A percentile compares a stretch with the other conserved stretches of the same genome.
Conservation (phyloP, 306 rosid genomes). For the Comarum palustre region DNA sequence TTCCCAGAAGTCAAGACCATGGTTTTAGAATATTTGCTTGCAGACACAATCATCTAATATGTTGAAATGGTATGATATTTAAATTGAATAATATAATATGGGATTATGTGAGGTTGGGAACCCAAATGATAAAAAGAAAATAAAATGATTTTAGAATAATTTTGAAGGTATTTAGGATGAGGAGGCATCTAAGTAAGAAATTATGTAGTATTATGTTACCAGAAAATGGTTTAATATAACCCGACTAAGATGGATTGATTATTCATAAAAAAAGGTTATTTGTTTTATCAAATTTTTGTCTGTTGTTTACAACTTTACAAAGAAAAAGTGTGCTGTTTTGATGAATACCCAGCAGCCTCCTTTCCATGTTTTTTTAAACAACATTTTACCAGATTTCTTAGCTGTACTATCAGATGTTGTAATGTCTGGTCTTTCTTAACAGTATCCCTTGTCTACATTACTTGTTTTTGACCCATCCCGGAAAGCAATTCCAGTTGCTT, state of each 20-base stretch:
- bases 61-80: not conserved
- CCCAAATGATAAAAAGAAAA: no score
- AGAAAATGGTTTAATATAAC: no score
- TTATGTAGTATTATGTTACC: not conserved
- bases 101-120: not conserved
- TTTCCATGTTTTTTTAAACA: not conserved
- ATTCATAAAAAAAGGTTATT: not conserved
- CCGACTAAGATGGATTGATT: no score
- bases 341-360: not conserved
- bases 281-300: not conserved
- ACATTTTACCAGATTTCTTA: not conserved
- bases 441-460: slow-evolving; percentile 64
- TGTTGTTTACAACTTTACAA: not conserved
- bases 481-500: slow-evolving; percentile 81
- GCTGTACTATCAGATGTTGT: not conserved
- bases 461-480: slow-evolving; percentile 70
- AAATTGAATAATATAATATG: not conserved
- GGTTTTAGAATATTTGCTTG: not conserved
- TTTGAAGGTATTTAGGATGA: not conserved
- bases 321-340: not conserved
- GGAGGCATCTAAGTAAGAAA: not conserved
- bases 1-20: not conserved
- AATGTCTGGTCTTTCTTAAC: slow-evolving; percentile 26
- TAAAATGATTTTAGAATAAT: not conserved
- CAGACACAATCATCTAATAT: slow-evolving; percentile 7